A percentile compares a stretch with the other conserved stretches of the same genome.
Evolutionary conservation across 345 rosid genomes (phyloP).

Genomic region (Arabidopsis suecica): DNA sequence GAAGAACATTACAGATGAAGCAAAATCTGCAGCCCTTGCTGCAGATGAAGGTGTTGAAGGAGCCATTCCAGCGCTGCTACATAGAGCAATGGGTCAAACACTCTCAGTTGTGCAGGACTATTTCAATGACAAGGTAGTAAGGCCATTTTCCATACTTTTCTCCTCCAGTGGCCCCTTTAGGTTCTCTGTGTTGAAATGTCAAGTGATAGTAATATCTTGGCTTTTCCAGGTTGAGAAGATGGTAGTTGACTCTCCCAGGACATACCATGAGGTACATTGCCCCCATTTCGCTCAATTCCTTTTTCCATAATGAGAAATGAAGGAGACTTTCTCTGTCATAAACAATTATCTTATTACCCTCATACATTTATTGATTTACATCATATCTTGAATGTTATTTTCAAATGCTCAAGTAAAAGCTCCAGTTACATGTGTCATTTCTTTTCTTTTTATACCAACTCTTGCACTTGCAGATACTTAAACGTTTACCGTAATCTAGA

Average conservation of each 20-base stretch:
- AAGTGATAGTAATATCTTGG: constrained; percentile 22
- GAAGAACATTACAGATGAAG: constrained; percentile 86
- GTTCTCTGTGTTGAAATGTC: constrained; percentile 23
- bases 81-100: constrained; percentile 97
- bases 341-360: constrained; percentile 5
- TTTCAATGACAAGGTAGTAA: constrained; percentile 74
- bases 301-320: neutral
- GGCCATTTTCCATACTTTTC: constrained; percentile 4
- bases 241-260: constrained; percentile 95
- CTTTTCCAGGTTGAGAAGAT: constrained; percentile 75
- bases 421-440: constrained; percentile 14
- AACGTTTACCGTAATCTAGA: neutral
- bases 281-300: constrained; percentile 1
- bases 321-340: constrained; percentile 12
- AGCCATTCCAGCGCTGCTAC: constrained; percentile 83
- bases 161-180: constrained; percentile 10
- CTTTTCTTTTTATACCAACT: constrained; percentile 20
- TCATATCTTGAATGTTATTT: neutral
- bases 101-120: constrained; percentile 97
- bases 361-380: constrained; percentile 1
- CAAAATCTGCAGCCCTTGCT: constrained; percentile 93
- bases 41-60: constrained; percentile 97
- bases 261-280: constrained; percentile 83
- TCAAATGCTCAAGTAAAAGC: constrained; percentile 14
- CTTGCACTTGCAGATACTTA: constrained; percentile 26